Percentiles rank a stretch among this genome's conserved stretches.
Conservation (phyloP, 1,284 basidiomycete species). For the Pseudozyma thailandica region DNA sequence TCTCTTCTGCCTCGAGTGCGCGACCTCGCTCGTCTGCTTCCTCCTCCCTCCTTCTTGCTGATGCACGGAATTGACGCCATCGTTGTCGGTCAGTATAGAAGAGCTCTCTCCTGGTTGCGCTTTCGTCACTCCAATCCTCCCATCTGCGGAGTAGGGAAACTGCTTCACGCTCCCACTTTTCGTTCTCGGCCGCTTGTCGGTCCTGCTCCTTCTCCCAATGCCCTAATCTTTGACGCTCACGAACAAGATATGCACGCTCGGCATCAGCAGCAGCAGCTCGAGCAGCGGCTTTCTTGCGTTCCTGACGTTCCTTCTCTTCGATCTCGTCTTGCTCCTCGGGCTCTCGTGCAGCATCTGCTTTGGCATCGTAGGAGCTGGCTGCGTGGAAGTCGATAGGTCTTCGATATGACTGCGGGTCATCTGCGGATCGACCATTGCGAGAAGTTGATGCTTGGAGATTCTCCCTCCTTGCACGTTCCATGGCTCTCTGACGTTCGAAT, state of each 20-base stretch:
- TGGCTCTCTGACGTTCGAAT: constrained; percentile 53
- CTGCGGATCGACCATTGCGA: constrained; percentile 16
- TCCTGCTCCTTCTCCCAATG: constrained; percentile 57
- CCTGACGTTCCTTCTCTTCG: constrained; percentile 31
- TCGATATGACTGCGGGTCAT: constrained; percentile 52
- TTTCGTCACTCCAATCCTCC: constrained; percentile 45
- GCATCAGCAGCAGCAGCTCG: constrained; percentile 45
- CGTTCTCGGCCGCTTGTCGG: constrained; percentile 22
- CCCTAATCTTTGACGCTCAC: constrained; percentile 50
- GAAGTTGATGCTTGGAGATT: constrained; percentile 25
- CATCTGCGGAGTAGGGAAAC: constrained; percentile 23
- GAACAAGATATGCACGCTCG: constrained; percentile 39
- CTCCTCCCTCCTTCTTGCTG: constrained; percentile 43
- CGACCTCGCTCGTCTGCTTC: constrained; percentile 54
- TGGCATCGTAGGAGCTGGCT: constrained; percentile 19
- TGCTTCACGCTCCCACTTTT: constrained; percentile 29
- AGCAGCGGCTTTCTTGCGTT: constrained; percentile 38
- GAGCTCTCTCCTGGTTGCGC: constrained; percentile 32
- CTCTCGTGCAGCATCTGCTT: constrained; percentile 31
- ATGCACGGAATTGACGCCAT: constrained; percentile 55
- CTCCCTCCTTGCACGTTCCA: constrained; percentile 32
- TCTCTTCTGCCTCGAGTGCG: constrained; percentile 37
- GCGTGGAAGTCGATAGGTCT: constrained; percentile 49
- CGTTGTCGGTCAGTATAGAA: constrained; percentile 58
- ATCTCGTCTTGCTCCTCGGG: constrained; percentile 53